Conservation (phyloP, 2,329 filamentous ascomycete genomes). For the Hypoxylon sp. region DNA sequence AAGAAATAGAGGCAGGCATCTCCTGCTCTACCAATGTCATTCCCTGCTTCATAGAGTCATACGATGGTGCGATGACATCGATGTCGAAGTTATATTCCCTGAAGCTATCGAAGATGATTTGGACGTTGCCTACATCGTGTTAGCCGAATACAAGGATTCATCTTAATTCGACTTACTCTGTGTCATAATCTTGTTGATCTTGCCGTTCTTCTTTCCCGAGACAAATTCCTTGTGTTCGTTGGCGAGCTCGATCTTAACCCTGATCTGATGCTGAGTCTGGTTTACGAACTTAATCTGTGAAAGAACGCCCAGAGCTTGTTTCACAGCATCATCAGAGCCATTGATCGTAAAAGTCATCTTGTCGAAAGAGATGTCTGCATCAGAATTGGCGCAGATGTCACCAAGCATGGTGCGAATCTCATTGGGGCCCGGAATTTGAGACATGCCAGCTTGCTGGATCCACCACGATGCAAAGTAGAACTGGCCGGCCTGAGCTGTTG, state of each 20-base stretch:
- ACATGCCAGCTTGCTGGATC: slow-evolving; percentile 82
- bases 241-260: slow-evolving; percentile 97
- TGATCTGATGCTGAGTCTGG: slow-evolving; percentile 90
- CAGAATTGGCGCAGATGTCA: slow-evolving; percentile 96
- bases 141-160: slow-evolving; percentile 45
- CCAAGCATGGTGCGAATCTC: slow-evolving; percentile 93
- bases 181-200: slow-evolving; percentile 99
- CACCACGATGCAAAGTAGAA: slow-evolving; percentile 99
- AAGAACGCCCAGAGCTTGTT: slow-evolving; percentile 93
- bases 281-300: slow-evolving; percentile 91
- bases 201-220: slow-evolving; percentile 99
- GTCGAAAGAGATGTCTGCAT: slow-evolving; percentile 94
- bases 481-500: slow-evolving; percentile 80
- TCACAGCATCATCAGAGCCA: slow-evolving; percentile 95
- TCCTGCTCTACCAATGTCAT: slow-evolving; percentile 96
- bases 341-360: slow-evolving; percentile 94
- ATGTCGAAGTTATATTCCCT: slow-evolving; percentile 99
- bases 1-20: slow-evolving; percentile 99
- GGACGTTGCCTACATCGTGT: slow-evolving; percentile 79
- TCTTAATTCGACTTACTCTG: slow-evolving; percentile 74
- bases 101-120: slow-evolving; percentile 99
- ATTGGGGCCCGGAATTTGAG: slow-evolving; percentile 72
- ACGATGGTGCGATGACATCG: slow-evolving; percentile 91
- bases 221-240: slow-evolving; percentile 99
- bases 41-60: slow-evolving; percentile 94